Conservation (phyloP, 2,329 filamentous ascomycete genomes). For the Ascosphaera pollenicola region DNA sequence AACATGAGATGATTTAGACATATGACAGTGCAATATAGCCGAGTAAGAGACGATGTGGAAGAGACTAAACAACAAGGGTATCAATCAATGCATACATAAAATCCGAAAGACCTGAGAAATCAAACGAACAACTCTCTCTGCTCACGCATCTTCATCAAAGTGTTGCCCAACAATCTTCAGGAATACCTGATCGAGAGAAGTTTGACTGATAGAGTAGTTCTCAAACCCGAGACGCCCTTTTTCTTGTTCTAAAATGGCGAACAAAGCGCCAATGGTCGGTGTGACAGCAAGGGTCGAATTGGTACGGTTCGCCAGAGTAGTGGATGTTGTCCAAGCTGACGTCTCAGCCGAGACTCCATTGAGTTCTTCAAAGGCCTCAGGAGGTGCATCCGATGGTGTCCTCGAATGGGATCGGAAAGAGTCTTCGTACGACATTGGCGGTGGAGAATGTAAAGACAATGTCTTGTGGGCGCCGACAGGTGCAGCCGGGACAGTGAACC, state of each 20-base stretch:
- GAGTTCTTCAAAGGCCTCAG: background rate
- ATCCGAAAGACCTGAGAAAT: background rate
- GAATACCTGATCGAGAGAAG: constrained; percentile 81
- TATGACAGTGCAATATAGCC: too few species aligned
- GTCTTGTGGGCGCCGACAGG: background rate
- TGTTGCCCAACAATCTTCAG: constrained; percentile 63
- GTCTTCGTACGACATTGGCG: too few species aligned
- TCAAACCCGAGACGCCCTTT: constrained; percentile 49
- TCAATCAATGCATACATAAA: too few species aligned
- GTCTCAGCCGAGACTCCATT: background rate
- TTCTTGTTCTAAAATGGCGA: constrained; percentile 50
- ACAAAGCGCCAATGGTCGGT: constrained; percentile 31
- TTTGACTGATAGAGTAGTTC: constrained; percentile 71
- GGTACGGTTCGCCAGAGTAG: background rate
- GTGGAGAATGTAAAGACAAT: too few species aligned
- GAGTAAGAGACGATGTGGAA: too few species aligned
- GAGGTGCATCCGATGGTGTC: background rate
- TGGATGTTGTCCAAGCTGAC: background rate
- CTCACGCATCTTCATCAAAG: constrained; percentile 47
- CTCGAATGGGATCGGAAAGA: background rate
- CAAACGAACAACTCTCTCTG: too few species aligned
- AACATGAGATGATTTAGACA: too few species aligned
- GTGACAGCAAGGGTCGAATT: background rate
- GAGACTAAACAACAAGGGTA: too few species aligned
- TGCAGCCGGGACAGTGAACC: constrained; percentile 48